Evolutionary conservation across 2,329 filamentous ascomycete species (phyloP).

Genomic region (Lasiodiplodia citricola): DNA sequence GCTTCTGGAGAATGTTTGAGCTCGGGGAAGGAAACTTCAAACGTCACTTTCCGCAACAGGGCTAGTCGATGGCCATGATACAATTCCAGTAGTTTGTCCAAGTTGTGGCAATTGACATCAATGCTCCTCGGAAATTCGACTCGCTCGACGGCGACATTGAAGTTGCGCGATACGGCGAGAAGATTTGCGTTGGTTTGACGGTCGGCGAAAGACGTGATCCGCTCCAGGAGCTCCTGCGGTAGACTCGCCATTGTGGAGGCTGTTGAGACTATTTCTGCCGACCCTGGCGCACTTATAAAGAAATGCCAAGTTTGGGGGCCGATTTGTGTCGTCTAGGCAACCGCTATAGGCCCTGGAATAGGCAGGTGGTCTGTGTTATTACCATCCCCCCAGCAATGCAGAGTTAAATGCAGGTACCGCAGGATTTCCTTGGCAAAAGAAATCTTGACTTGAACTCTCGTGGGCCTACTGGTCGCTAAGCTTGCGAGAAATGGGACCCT

Average conservation of each 20-base stretch:
- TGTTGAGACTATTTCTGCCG: not conserved
- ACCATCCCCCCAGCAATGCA: no score
- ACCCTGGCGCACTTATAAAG: not conserved
- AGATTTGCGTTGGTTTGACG: not conserved
- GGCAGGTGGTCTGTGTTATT: no score
- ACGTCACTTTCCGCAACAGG: not conserved
- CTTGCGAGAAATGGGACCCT: no score
- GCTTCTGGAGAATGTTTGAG: not conserved
- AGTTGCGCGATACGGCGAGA: not conserved
- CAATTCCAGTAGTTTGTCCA: not conserved
- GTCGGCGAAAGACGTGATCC: not conserved
- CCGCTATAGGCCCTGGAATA: no score
- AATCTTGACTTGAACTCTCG: no score
- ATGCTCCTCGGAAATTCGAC: not conserved
- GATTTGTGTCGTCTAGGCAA: not conserved
- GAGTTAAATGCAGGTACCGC: no score
- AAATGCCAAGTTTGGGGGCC: not conserved
- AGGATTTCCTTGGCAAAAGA: no score
- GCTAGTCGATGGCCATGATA: not conserved
- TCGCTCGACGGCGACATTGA: not conserved
- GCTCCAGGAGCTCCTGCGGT: conserved; percentile 5
- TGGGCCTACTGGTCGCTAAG: no score
- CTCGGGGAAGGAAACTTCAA: not conserved
- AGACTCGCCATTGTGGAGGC: not conserved
- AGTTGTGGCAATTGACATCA: not conserved